These are phyloP conservation scores for Cryomyces minteri DNA, from an alignment of 495 filamentous ascomycete species.

Conservation along the genomic window DNA sequence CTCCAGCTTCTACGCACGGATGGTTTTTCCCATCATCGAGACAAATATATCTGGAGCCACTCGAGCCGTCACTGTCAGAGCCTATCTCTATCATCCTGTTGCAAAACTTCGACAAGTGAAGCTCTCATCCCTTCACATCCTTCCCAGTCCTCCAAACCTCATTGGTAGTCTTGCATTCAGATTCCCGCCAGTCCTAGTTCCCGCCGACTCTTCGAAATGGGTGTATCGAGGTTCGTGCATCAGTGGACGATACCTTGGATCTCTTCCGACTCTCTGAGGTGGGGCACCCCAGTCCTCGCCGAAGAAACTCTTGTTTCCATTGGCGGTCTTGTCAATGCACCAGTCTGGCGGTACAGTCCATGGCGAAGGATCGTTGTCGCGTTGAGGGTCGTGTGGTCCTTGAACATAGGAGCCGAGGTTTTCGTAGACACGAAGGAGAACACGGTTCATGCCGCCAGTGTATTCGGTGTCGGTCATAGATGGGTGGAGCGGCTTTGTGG, in stretches of 20 bases:
- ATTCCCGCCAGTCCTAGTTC: background rate
- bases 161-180: no score
- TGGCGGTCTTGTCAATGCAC: constrained; percentile 5
- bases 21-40: no score
- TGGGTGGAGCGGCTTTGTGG: background rate
- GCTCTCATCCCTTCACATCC: no score
- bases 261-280: background rate
- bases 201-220: background rate
- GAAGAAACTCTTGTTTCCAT: constrained; percentile 10
- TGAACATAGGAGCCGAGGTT: constrained; percentile 11
- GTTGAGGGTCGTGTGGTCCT: constrained; percentile 8
- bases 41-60: no score
- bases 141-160: no score
- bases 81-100: no score
- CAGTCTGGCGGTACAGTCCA: constrained; percentile 9
- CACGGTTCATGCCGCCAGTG: background rate
- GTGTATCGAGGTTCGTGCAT: background rate
- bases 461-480: background rate
- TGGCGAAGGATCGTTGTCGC: constrained; percentile 7
- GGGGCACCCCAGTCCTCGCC: constrained; percentile 1
- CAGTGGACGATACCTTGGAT: background rate
- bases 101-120: no score
- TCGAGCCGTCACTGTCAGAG: no score
- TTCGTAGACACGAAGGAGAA: constrained; percentile 10
- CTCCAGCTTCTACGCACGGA: no score